Conservation (phyloP, 192 early-diverging fungal species). For the Lobosporangium transversale region DNA sequence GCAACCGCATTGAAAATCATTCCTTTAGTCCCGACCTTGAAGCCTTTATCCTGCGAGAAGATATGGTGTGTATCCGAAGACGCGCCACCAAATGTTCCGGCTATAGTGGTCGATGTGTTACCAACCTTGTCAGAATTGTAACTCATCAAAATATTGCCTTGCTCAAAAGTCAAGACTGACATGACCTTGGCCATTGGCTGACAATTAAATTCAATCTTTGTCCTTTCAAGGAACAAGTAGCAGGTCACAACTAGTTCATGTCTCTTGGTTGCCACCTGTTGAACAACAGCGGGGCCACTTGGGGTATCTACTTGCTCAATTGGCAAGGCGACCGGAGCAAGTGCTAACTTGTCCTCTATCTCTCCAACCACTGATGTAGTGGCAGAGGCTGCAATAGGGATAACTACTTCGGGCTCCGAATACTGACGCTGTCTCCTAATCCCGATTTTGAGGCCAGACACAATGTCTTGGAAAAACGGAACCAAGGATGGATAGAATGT, state of each 20-base stretch:
- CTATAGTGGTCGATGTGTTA: conserved; percentile 60
- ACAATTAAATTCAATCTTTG: conserved; percentile 76
- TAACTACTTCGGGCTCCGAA: conserved; percentile 9
- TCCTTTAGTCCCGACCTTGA: conserved; percentile 67
- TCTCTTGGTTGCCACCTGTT: conserved; percentile 45
- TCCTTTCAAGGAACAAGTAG: conserved; percentile 69
- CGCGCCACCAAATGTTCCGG: conserved; percentile 65
- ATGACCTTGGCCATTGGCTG: conserved; percentile 79
- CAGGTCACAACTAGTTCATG: conserved; percentile 59
- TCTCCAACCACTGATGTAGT: not conserved
- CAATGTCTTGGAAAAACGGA: conserved; percentile 74
- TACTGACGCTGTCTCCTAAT: conserved; percentile 54
- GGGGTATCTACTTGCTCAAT: conserved; percentile 20
- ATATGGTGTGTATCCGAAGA: conserved; percentile 73
- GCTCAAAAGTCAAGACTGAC: conserved; percentile 72
- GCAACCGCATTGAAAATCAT: conserved; percentile 70
- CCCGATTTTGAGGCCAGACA: conserved; percentile 69
- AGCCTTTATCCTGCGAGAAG: conserved; percentile 75
- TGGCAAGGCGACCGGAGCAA: conserved; percentile 9
- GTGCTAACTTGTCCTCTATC: not conserved
- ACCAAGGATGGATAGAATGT: conserved; percentile 75
- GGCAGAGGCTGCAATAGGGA: not conserved
- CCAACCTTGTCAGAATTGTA: conserved; percentile 51
- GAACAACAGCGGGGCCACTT: conserved; percentile 22
- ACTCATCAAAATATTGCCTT: conserved; percentile 72